Base-by-base conservation (phyloP, 2,329 filamentous ascomycete species). In the Ophiocordyceps camponoti-saundersi region DNA sequence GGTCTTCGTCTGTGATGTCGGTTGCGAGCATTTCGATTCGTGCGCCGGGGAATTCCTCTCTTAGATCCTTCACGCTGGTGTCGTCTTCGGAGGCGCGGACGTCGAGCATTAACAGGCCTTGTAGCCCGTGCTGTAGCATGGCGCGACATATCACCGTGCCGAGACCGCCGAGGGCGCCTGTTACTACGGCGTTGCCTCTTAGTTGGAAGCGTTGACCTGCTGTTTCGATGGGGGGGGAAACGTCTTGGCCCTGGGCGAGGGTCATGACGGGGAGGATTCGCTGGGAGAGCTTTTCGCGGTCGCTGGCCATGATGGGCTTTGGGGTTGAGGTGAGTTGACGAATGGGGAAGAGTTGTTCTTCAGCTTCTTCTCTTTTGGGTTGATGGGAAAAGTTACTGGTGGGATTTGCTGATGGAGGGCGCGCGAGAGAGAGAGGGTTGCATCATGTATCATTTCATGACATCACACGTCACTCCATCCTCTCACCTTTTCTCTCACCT, bases 71-170 rank as follows among this genome's bases (percentile, higher is more conserved):
- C 22, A 51, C 18, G 6, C 3, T 12, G 23, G 29, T 6, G 20
- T 45, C 57, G 1, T 69, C 60, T 30, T 62, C 60, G 2, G 69
- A 64, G 4, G 63, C 56, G 53, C 72, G 64, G 13, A 80, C 56
- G 57, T 85, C 80, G 56, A 82, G 73, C 29, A 85, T 68, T 41
- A 69, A 69, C 12, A 84, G 63, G 2, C 73, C 75, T 0, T 64
- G 57, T 2, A 77, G 64, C 8, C 81, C 81, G 55, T 85, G 81
- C 59, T 85, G 79, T 36, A 85, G 76, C 20, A 86, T 69, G 2
- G 80, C 80, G 47, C 69, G 66, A 10, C 80, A 66, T 7, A 76
- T 80, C 0, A 84, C 65, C 16, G 46, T 21, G 23, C 50, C 52
- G 23, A 54, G 52, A 45, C 40, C 48, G n/a, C 52, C 52, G 12